Base-by-base conservation (phyloP, 2,329 filamentous ascomycete species). In the Aspergillus pseudoviridinutans region DNA sequence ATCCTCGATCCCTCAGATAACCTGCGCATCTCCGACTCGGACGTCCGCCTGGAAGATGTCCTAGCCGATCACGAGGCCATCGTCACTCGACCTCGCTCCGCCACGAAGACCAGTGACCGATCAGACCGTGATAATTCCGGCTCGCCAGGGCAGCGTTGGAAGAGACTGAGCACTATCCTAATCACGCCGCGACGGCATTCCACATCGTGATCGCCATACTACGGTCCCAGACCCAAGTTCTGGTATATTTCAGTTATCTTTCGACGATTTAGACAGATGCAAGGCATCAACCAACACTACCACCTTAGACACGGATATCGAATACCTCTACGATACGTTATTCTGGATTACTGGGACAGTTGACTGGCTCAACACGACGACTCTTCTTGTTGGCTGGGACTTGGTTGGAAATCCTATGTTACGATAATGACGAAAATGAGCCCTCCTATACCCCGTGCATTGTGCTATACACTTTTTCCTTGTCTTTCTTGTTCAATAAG, bases 11-110 rank as follows among this genome's bases (percentile, higher is more conserved):
- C 71, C 49, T 69, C 74, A 57, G 67, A 71, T 47, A 53, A 69
- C 29, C 64, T 66, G 14, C 69, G 68, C 53, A 70, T 74, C 32
- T 75, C 74, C 49, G 68, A 74, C 54, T 72, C 68, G 22, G 75
- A 77, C 55, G 76, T 77, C 50, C 73, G 73, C 7, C 72, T 78
- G 2, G 76, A 78, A 58, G 75, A 78, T 51, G 74, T 78, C 58
- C 70, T 78, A 20, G 75, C 72, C 57, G 69, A 73, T 51, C 71
- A 75, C 53, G 71, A 76, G 64, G 71, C 74, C 50, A 64, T 70
- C 58, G 61, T 70, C 64, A 64, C 68, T 59, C 65, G 74, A 53
- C 66, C 68, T 22, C 67, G 72, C 57, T 73, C 73, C 44, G 71
- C 72, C 14, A 70, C 76, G 41, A 64, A 71, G 56, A 72, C 67